Base-by-base conservation (phyloP, 345 rosid species). In the Mangifera indica region DNA sequence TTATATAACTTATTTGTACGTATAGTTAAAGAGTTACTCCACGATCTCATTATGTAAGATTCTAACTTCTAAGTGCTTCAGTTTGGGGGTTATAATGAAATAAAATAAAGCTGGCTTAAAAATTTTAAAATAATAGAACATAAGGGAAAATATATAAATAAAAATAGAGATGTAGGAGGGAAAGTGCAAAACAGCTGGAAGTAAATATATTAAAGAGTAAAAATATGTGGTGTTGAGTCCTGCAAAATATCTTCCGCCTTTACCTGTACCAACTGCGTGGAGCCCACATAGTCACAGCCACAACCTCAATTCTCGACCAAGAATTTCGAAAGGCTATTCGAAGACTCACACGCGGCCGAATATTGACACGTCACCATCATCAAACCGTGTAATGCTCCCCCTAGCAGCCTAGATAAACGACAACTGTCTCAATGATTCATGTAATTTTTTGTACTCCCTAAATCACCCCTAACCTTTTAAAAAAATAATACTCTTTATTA, bases 291-390 rank as follows among this genome's bases (percentile, higher is more conserved):
- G 12, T 55, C 62, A 37, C 67, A 44, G 20, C 67, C 52, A 12
- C 53, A 49, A 2, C 67, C 24, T 40, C 72, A 40, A 58, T 63
- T 63, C 80, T 72, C 66, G 29, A 25, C 80, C 80, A 77, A 46
- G 80, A 67, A 56, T 61, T 73, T n/a, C 8, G 32, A 49, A 6
- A 0, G 67, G 10, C 49, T 25, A 10, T n/a, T 52, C 2, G n/a
- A 9, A 56, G 55, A 69, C 71, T 49, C 3, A 58, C 81, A 73
- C 81, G 77, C 73, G 77, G 62, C 58, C 0, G 5, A 2, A 14
- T 46, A 8, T 52, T 13, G 10, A 71, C 61, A 17, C 63, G 51
- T 78, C 74, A 32, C 34, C 32, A 24, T 66, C 58, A 32, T 52
- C 53, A 52, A 67, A 67, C 11, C 53, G 53, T 40, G 72, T 69